phyloP scores from a whole-genome alignment of 2,329 filamentous ascomycete species.

The Dothistroma pini region DNA sequence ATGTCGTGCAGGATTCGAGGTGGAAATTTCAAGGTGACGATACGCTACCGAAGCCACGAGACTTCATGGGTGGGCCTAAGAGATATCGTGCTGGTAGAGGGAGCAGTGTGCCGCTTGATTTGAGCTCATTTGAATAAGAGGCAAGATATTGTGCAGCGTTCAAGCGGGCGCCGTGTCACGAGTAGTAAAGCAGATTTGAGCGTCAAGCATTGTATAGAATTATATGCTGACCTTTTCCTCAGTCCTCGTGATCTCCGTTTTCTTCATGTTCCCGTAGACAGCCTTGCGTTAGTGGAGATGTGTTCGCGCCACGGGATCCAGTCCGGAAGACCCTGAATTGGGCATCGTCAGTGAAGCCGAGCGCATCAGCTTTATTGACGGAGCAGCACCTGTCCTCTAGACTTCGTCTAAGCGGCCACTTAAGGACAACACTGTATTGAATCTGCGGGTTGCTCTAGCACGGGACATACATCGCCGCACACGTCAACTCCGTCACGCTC shows the following conservation, averaged over 20 bases:
- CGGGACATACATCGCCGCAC: not conserved
- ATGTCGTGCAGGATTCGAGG: slow-evolving; percentile 56
- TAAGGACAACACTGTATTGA: not conserved
- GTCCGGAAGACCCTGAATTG: not conserved
- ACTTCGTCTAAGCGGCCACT: not conserved
- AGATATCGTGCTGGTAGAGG: slow-evolving; percentile 87
- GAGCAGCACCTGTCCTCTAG: not conserved
- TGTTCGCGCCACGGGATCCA: not conserved
- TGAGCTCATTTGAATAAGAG: slow-evolving; percentile 55
- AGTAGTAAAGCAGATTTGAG: not conserved
- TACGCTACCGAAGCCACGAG: slow-evolving; percentile 77
- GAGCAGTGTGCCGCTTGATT: slow-evolving; percentile 87
- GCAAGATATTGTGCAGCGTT: slow-evolving; percentile 2
- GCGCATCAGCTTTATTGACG: not conserved
- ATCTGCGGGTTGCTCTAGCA: not conserved
- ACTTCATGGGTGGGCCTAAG: slow-evolving; percentile 69
- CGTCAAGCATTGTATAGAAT: not conserved
- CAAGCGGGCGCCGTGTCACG: slow-evolving; percentile 4
- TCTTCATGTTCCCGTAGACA: not conserved
- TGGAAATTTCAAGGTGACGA: slow-evolving; percentile 86
- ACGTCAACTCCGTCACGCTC: not conserved
- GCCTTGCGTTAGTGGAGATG: not conserved
- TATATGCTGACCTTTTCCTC: not conserved
- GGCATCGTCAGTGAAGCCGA: not conserved
- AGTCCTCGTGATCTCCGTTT: not conserved